Evolutionary conservation across 805 yeast species (phyloP).

Genomic region (Candida ipomoeae): DNA sequence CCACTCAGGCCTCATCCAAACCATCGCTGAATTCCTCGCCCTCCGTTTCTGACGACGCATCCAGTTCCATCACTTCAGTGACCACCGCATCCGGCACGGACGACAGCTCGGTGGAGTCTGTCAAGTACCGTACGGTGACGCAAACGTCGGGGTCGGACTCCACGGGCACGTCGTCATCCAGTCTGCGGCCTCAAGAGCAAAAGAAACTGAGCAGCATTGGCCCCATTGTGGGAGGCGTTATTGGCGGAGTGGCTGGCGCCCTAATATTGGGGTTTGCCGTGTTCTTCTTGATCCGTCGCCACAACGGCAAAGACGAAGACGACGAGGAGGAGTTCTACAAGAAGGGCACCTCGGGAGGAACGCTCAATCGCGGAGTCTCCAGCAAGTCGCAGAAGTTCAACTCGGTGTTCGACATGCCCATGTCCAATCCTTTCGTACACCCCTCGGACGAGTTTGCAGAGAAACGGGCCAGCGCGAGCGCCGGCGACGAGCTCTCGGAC

Average conservation of each 20-base stretch:
- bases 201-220: conserved; percentile 31
- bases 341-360: conserved; percentile 25
- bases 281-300: conserved; percentile 31
- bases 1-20: neutral
- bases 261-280: conserved; percentile 21
- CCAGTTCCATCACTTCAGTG: neutral
- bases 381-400: conserved; percentile 28
- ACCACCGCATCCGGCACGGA: neutral
- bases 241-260: conserved; percentile 38
- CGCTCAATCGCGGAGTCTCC: conserved; percentile 12
- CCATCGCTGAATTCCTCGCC: neutral
- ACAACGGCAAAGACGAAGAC: conserved; percentile 50
- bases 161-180: neutral
- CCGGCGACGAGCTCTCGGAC: conserved; percentile 31
- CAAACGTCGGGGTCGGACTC: conserved; percentile 12
- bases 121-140: conserved; percentile 12
- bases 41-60: neutral
- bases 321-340: conserved; percentile 38
- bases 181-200: neutral
- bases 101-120: neutral
- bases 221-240: conserved; percentile 45
- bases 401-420: conserved; percentile 36
- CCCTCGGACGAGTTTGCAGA: conserved; percentile 47
- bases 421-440: conserved; percentile 60
- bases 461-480: conserved; percentile 14